These are phyloP conservation scores for Pseudogymnoascus sp. DNA, from an alignment of 2,329 filamentous ascomycete genomes.

Conservation along the genomic window DNA sequence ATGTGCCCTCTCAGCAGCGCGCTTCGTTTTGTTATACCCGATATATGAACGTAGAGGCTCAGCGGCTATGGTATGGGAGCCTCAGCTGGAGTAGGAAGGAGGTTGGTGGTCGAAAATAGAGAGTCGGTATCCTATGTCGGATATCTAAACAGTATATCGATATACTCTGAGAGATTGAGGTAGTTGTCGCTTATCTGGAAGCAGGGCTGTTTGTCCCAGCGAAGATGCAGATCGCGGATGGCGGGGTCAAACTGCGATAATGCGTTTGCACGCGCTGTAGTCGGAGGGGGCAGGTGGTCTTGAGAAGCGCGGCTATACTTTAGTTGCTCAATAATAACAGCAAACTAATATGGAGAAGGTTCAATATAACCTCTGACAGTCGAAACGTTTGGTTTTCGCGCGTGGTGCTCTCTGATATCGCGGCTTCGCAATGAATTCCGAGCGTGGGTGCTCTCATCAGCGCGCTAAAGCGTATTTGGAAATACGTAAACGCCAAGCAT, in stretches of 20 bases:
- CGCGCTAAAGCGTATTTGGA: slow-evolving; percentile 1
- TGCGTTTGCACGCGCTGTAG: not conserved
- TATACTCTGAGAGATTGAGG: slow-evolving; percentile 4
- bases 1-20: slow-evolving; percentile 7
- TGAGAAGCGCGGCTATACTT: not conserved
- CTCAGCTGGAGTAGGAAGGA: not conserved
- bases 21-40: not conserved
- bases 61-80: not conserved
- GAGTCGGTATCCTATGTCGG: not conserved
- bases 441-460: slow-evolving; percentile 5
- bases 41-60: not conserved
- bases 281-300: not conserved
- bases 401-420: slow-evolving; percentile 1
- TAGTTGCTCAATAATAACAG: not conserved
- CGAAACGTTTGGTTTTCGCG: not conserved
- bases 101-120: not conserved
- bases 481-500: not conserved
- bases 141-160: not conserved
- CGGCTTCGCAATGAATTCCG: slow-evolving; percentile 5
- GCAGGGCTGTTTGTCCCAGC: not conserved
- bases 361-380: slow-evolving; percentile 3
- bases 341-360: not conserved
- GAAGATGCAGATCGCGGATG: not conserved
- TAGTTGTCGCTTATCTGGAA: slow-evolving; percentile 8
- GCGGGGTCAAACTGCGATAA: slow-evolving; percentile 4